These are phyloP conservation scores for Talaromyces sp. DNA, from an alignment of 2,329 filamentous ascomycete species.

Conservation along the genomic window DNA sequence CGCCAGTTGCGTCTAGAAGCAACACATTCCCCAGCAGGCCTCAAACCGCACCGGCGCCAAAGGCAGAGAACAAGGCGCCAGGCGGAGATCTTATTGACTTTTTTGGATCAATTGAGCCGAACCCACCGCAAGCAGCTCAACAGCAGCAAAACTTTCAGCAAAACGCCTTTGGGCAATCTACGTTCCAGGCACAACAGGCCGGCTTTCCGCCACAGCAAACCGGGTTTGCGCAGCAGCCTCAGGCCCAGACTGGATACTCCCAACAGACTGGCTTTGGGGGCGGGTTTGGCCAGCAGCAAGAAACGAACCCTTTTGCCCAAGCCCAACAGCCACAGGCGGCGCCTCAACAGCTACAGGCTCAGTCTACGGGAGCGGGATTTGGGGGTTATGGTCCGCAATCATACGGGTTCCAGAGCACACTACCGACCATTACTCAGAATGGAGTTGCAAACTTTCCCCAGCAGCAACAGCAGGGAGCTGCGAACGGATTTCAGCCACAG, in stretches of 20 bases:
- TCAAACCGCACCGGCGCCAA: conserved; percentile 19
- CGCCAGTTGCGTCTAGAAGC: conserved; percentile 3
- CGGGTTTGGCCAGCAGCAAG: conserved; percentile 12
- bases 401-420: conserved; percentile 40
- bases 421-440: conserved; percentile 46
- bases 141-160: conserved; percentile 29
- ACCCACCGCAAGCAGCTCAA: conserved; percentile 47
- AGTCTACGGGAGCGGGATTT: conserved; percentile 72
- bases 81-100: conserved; percentile 82
- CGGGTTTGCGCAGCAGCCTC: conserved; percentile 29
- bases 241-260: conserved; percentile 34
- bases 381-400: conserved; percentile 70
- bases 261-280: conserved; percentile 25
- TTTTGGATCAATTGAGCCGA: conserved; percentile 88
- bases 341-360: conserved; percentile 51
- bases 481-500: conserved; percentile 28
- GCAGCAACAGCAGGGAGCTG: conserved; percentile 32
- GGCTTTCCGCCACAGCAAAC: conserved; percentile 32
- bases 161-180: conserved; percentile 18
- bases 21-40: conserved; percentile 3
- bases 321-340: conserved; percentile 26
- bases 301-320: conserved; percentile 9
- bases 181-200: conserved; percentile 28
- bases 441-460: conserved; percentile 42
- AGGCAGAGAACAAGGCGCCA: conserved; percentile 30